Evolutionary conservation across 164 flowering plant genomes (phyloP), one percentile per base, ranked within the genome.

Genomic region (Kingdonia uniflora): DNA sequence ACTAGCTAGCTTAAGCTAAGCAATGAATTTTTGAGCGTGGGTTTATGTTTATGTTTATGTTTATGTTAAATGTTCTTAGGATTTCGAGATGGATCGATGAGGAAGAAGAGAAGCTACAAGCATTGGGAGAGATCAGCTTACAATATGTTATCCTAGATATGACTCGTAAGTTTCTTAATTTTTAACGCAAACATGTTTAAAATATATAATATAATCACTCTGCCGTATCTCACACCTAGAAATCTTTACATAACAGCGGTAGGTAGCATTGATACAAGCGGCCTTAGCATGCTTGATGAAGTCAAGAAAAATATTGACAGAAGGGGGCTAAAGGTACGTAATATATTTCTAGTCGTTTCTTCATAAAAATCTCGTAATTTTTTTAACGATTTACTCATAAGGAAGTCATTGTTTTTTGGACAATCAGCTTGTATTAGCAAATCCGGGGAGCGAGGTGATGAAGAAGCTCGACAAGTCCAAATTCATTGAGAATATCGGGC

Each of bases 211-310:
- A 25, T 14, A n/a, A 15, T 35, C 1, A 56, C 10, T 11, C 8
- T 13, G 1, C 11, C 35, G 17, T 12, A 15, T 19, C 22, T 37
- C 3, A 20, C 19, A 23, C 15, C 21, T 14, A 23, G 11, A 12
- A 14, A 19, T 33, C 2, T 35, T 11, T 21, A 11, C 2, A 17
- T 39, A 5, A 12, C 82, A 89, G 95, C 82, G 38, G 79, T 81
- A 5, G 74, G 78, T 6, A 71, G 69, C 72, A 84, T 90, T 20
- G 97, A 90, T 43, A 81, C 97, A 6, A 84, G 97, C 42, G 97
- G 95, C 7, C 75, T 82, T 42, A 73, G 77, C 72, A 78, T 81
- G 84, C 68, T 90, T 5, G 79, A 76, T 38, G 95, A 90, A 63
- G 58, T 81, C 5, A 75, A 80, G 71, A 84, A 78, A 57, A 71